These are phyloP conservation scores for Periglandula ipomoeae DNA, from an alignment of 2,329 filamentous ascomycete species.

Conservation along the genomic window DNA sequence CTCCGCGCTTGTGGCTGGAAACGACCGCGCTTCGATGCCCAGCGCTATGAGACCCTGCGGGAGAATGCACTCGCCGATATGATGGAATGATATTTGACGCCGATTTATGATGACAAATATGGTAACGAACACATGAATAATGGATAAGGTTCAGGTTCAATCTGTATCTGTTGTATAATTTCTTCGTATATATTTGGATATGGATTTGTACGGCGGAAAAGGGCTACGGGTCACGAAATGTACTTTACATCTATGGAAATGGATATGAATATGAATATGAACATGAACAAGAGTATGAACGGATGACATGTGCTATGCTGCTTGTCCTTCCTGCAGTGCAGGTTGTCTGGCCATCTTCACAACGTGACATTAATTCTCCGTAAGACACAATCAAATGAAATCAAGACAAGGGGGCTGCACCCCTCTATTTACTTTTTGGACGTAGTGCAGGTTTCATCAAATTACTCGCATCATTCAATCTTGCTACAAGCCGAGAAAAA, in stretches of 20 bases:
- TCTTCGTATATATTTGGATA: too few species aligned
- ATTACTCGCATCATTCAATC: neutral
- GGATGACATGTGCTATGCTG: too few species aligned
- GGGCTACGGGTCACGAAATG: neutral
- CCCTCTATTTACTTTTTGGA: neutral
- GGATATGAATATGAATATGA: neutral
- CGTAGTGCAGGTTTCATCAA: neutral
- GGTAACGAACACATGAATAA: too few species aligned
- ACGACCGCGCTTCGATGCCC: conserved; percentile 43
- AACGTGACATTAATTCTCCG: neutral
- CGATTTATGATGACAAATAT: neutral
- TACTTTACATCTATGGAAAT: neutral
- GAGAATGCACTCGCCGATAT: conserved; percentile 44
- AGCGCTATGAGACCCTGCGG: conserved; percentile 43
- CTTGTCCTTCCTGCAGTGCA: too few species aligned
- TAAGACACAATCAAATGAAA: neutral
- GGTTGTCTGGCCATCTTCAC: too few species aligned
- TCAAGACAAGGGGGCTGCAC: too few species aligned
- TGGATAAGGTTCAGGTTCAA: too few species aligned
- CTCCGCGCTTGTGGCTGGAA: conserved; percentile 46
- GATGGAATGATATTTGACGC: conserved; percentile 6
- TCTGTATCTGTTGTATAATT: too few species aligned
- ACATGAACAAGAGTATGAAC: too few species aligned
- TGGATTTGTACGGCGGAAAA: too few species aligned
- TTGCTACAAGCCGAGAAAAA: neutral